Evolutionary conservation across 495 filamentous ascomycete genomes (phyloP).

Genomic region (Neurospora hispaniola): DNA sequence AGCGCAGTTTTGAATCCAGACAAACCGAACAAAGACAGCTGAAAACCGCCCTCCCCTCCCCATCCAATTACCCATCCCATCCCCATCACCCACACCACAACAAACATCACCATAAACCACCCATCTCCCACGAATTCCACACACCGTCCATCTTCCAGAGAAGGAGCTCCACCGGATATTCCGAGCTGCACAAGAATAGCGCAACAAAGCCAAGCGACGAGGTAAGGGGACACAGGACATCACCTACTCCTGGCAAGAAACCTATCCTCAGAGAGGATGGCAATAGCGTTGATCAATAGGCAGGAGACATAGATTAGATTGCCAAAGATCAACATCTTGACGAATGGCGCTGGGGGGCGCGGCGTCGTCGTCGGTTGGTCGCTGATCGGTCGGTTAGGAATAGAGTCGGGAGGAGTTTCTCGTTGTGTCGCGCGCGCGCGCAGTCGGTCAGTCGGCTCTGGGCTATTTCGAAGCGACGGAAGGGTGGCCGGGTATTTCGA

Average conservation of each 20-base stretch:
- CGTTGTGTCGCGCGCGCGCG: not conserved
- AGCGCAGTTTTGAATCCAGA: not conserved
- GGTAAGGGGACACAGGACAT: not conserved
- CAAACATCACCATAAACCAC: not conserved
- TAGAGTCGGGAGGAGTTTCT: not conserved
- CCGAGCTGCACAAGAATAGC: not conserved
- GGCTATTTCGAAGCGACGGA: not conserved
- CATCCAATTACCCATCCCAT: not conserved
- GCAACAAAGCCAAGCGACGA: not conserved
- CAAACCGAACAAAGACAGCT: not conserved
- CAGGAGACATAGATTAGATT: slow-evolving; percentile 67
- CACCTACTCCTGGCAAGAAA: slow-evolving; percentile 87
- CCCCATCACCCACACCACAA: not conserved
- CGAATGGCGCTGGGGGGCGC: not conserved
- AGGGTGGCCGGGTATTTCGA: not conserved
- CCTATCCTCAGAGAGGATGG: slow-evolving; percentile 92
- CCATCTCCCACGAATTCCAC: not conserved
- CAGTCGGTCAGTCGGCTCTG: not conserved
- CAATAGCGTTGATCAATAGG: slow-evolving; percentile 88
- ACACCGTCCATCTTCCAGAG: not conserved
- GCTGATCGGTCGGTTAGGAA: not conserved
- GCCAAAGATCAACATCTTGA: slow-evolving; percentile 59
- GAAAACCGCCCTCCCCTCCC: not conserved
- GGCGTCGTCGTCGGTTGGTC: not conserved
- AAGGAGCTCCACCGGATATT: not conserved